Conservation (phyloP, 139 green algal genomes). For the Astrephomene gubernaculifera region DNA sequence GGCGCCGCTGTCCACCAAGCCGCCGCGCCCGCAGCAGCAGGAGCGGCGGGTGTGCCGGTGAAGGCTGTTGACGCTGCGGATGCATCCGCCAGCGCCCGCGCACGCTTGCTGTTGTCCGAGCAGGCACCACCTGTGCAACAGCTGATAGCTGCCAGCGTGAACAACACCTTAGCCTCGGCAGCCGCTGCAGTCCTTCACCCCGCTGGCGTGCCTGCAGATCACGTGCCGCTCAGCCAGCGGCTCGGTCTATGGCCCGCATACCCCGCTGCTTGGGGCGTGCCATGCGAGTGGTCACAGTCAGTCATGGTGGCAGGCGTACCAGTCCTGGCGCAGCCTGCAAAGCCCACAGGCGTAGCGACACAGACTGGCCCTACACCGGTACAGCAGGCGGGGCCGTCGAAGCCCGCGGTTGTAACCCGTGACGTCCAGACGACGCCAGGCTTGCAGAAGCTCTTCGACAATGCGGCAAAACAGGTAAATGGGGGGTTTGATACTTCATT, state of each 20-base stretch:
- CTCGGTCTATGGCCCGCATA: constrained; percentile 1
- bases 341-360: no score
- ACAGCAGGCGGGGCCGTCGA: background rate
- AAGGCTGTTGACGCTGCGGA: no score
- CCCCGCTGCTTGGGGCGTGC: constrained; percentile 21
- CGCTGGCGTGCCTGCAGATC: background rate
- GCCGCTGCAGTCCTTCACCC: background rate
- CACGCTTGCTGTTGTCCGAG: background rate
- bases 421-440: constrained; percentile 36
- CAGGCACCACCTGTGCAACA: background rate
- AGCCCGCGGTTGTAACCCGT: background rate
- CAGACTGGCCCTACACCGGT: no score
- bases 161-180: background rate
- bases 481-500: background rate
- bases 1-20: no score
- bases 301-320: no score
- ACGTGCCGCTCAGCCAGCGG: constrained; percentile 35
- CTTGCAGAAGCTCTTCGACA: background rate
- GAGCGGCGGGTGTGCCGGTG: no score
- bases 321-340: no score
- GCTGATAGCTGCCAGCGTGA: background rate
- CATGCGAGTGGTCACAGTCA: background rate
- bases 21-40: no score
- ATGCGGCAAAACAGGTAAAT: background rate
- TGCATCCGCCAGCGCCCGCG: background rate